phyloP scores from a whole-genome alignment of 768 basidiomycete species.

The Hypsizygus marmoreus region DNA sequence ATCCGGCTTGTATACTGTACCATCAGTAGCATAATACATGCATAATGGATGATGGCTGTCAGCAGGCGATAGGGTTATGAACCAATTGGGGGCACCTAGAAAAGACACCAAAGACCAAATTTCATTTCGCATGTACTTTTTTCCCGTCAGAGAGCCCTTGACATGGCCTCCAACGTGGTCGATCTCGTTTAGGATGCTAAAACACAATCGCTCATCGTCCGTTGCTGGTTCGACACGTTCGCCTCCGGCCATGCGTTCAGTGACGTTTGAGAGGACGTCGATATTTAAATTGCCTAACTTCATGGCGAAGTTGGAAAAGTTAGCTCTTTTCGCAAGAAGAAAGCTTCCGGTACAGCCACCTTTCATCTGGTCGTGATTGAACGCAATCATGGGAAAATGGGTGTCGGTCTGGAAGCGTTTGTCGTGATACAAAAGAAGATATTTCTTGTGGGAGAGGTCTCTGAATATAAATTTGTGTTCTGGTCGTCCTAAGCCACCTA shows the following conservation, averaged over 20 bases:
- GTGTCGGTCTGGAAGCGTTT: conserved; percentile 14
- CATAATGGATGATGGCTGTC: conserved; percentile 34
- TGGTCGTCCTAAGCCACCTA: conserved; percentile 25
- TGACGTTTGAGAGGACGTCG: conserved; percentile 14
- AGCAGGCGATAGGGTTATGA: conserved; percentile 37
- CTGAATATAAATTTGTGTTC: too few relatives aligned
- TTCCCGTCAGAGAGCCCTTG: conserved; percentile 20
- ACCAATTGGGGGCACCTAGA: conserved; percentile 34
- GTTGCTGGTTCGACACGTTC: conserved; percentile 14
- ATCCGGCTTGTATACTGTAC: conserved; percentile 22
- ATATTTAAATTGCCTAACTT: neutral
- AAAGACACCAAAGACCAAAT: conserved; percentile 19
- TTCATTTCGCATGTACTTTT: conserved; percentile 24
- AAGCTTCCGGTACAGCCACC: neutral
- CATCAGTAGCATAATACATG: conserved; percentile 32
- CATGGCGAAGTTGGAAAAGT: neutral
- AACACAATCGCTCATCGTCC: conserved; percentile 21
- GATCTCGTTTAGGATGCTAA: conserved; percentile 18
- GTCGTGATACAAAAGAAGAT: conserved; percentile 30
- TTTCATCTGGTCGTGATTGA: conserved; percentile 10
- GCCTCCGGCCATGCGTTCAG: conserved; percentile 5
- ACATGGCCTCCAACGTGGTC: conserved; percentile 21
- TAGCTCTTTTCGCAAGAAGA: neutral
- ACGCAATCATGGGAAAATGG: too few relatives aligned
- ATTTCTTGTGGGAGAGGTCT: conserved; percentile 23